Base-by-base conservation (phyloP, 345 rosid genomes). In the Cardamine occulta region DNA sequence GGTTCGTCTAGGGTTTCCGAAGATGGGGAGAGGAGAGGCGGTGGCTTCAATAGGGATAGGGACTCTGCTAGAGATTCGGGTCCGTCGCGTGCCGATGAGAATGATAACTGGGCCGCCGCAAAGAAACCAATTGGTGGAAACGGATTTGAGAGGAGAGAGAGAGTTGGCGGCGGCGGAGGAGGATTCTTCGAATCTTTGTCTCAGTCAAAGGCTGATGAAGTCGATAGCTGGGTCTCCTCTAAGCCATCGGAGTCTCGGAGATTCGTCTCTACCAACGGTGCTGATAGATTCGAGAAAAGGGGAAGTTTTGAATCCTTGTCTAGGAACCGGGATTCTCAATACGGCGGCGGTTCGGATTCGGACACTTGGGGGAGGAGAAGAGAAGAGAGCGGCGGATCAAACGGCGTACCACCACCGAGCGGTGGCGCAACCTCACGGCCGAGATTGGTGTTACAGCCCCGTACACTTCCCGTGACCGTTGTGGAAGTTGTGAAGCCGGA, bases 11-110 rank as follows among this genome's bases (percentile, higher is more conserved):
- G 91, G 89, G 86, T 52, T 78, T 81, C 86, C 1, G 82, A 79
- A 6, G 83, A 81, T 18, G 78, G 80, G 11, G 79, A 82, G 15
- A 66, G 85, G 75, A 81, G 81, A 73, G 51, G 68, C 58, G 70
- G 79, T 19, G 79, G 79, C 0, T 79, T 79, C 32, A 65, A 44
- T 17, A 59, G 68, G 34, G 93, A 73, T 19, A 66, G 68, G n/a
- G 93, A 84, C 3, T 66, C 83, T 34, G 55, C 34, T 14, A 79
- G 89, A 68, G 96, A 90, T 66, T 67, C 74, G 0, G 84, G 80
- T 54, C 85, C 88, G 0, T 95, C 99, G 0, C 88, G 98, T 40
- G 96, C 99, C 0, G 98, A 96, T 40, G 99, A 91, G 93, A 84
- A 68, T 39, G 97, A 91, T 73, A 89, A 96, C 73, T 93, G 99